Conservation (phyloP, 768 basidiomycete genomes). For the Termitomyces sp. region DNA sequence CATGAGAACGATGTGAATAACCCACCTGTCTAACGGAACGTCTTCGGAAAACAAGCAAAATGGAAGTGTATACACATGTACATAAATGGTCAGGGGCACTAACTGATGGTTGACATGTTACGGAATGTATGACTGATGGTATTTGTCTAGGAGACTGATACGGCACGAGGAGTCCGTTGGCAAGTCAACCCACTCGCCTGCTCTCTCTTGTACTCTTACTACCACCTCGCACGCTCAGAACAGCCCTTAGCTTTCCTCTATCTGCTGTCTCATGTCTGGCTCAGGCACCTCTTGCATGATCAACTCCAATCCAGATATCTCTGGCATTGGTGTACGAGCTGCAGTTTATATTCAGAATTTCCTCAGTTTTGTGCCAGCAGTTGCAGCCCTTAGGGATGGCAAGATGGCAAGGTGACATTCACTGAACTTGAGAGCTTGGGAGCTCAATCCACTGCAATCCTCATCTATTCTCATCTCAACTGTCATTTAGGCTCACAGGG, state of each 20-base stretch:
- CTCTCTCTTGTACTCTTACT: background rate
- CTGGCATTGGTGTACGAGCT: background rate
- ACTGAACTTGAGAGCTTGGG: constrained; percentile 13
- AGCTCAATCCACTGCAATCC: background rate
- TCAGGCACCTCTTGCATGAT: background rate
- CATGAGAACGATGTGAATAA: too few species aligned
- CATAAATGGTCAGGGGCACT: too few species aligned
- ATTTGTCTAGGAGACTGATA: too few species aligned
- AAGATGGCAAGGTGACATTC: constrained; percentile 15
- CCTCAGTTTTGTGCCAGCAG: constrained; percentile 18
- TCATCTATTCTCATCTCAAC: constrained; percentile 17
- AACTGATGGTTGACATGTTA: too few species aligned
- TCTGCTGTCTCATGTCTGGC: background rate
- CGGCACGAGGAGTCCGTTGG: too few species aligned
- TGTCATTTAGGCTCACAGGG: constrained; percentile 15
- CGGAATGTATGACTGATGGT: too few species aligned
- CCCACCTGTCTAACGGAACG: too few species aligned
- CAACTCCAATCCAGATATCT: background rate
- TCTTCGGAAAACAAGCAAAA: too few species aligned
- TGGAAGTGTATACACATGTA: too few species aligned
- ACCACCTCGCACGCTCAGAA: background rate
- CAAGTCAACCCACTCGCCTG: background rate
- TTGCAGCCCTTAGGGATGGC: constrained; percentile 13
- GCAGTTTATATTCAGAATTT: constrained; percentile 20
- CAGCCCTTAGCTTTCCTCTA: too few species aligned